A percentile compares a stretch with the other conserved stretches of the same genome.
Conservation (phyloP, 2,329 filamentous ascomycete species). For the Colletotrichum sp. region DNA sequence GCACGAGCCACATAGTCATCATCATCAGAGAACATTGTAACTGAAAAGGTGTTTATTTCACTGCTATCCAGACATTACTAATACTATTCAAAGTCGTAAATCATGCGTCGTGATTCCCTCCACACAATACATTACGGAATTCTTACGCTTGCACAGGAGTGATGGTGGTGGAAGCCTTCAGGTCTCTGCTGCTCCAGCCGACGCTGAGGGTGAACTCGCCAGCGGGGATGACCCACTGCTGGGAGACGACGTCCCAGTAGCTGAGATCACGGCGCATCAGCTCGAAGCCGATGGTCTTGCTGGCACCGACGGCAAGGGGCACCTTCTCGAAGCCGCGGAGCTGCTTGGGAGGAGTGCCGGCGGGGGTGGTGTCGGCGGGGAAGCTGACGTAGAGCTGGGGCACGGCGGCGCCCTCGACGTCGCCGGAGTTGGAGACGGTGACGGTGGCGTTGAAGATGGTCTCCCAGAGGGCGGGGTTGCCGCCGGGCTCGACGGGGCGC, state of each 20-base stretch:
- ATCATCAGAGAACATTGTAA: not conserved
- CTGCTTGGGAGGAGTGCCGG: slow-evolving; percentile 51
- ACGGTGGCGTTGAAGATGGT: slow-evolving; percentile 52
- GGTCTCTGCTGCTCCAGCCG: slow-evolving; percentile 33
- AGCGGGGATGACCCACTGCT: slow-evolving; percentile 44
- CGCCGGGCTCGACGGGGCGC: slow-evolving; percentile 50
- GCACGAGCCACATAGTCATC: not conserved
- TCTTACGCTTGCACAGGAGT: slow-evolving; percentile 13
- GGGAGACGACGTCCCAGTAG: slow-evolving; percentile 49
- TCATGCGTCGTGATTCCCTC: not conserved
- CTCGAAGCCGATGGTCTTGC: slow-evolving; percentile 44
- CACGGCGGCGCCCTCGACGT: slow-evolving; percentile 51
- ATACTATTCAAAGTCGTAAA: slow-evolving; percentile 12
- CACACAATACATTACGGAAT: not conserved
- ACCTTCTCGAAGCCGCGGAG: slow-evolving; percentile 60
- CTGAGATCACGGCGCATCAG: slow-evolving; percentile 54
- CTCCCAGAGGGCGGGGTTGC: slow-evolving; percentile 60
- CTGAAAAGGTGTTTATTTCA: not conserved
- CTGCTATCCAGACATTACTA: slow-evolving; percentile 12
- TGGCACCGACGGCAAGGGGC: slow-evolving; percentile 43
- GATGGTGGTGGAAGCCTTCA: slow-evolving; percentile 12
- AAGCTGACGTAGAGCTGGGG: slow-evolving; percentile 61
- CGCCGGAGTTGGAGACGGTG: slow-evolving; percentile 56
- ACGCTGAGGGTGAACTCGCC: slow-evolving; percentile 34
- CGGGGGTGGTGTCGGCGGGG: slow-evolving; percentile 35